phyloP scores from a whole-genome alignment of 2,329 filamentous ascomycete genomes.

The Gaeumannomyces tritici region DNA sequence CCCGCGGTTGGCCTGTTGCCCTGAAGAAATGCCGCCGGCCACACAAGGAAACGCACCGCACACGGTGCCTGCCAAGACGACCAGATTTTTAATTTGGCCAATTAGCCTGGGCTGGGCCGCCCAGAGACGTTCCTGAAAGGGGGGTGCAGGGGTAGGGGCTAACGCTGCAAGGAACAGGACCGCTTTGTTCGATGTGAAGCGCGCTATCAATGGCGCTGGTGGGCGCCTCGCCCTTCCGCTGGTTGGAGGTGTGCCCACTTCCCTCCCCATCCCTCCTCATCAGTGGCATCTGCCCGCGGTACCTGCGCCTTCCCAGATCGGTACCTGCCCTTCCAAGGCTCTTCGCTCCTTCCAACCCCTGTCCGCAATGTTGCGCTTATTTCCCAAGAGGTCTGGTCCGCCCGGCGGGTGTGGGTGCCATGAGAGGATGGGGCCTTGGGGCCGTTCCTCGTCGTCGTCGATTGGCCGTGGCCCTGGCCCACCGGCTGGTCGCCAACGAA shows the following conservation, averaged over 20 bases:
- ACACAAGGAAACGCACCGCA: neutral
- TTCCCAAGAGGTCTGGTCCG: neutral
- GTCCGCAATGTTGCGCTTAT: neutral
- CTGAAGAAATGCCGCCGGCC: neutral
- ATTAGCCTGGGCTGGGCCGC: slow-evolving; percentile 1
- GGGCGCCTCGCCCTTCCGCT: too few species aligned
- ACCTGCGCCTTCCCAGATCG: neutral
- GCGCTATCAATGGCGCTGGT: neutral
- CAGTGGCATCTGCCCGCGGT: neutral
- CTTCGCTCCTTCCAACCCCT: neutral
- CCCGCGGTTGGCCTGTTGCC: neutral
- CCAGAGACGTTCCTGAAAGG: neutral
- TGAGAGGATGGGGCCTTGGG: neutral
- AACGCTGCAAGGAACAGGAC: neutral
- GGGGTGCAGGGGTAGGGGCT: too few species aligned
- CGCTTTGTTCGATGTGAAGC: neutral
- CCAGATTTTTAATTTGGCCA: slow-evolving; percentile 3
- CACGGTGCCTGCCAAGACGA: slow-evolving; percentile 3
- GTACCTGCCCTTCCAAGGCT: neutral
- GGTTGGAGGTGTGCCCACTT: too few species aligned
- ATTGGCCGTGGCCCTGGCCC: neutral
- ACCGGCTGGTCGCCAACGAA: neutral
- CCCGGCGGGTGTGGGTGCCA: neutral
- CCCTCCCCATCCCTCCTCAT: too few species aligned
- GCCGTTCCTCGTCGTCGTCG: neutral